These are phyloP conservation scores for Coix lacrymajobi DNA, from an alignment of 176 grass and related monocot species.

Conservation along the genomic window DNA sequence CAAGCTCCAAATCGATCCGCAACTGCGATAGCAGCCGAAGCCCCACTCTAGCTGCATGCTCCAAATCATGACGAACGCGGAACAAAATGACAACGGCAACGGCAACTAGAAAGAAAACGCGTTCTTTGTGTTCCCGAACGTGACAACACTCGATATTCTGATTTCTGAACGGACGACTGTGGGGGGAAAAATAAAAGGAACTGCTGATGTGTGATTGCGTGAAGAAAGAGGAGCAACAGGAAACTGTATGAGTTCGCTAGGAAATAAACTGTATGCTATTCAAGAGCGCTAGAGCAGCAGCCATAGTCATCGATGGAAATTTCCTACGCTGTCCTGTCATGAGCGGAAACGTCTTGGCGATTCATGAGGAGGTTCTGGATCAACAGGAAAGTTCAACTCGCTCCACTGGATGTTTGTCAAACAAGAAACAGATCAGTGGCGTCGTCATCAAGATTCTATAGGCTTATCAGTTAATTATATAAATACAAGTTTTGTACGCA, in stretches of 20 bases:
- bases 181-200: not conserved
- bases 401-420: not conserved
- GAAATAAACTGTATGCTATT: no score
- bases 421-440: slow-evolving; percentile 1
- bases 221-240: not conserved
- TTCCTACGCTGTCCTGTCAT: not conserved
- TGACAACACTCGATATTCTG: not conserved
- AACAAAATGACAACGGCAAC: not conserved
- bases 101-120: not conserved
- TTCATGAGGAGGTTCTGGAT: not conserved
- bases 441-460: not conserved
- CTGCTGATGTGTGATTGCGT: not conserved
- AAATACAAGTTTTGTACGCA: not conserved
- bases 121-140: not conserved
- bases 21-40: not conserved
- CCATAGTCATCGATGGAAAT: not conserved
- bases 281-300: no score
- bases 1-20: not conserved
- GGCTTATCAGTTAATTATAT: not conserved
- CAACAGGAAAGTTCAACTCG: not conserved
- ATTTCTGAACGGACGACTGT: not conserved
- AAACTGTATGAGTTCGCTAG: not conserved
- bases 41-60: no score
- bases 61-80: no score
- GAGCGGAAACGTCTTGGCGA: not conserved